These are phyloP conservation scores for Fragaria vesca DNA, from an alignment of 306 rosid species.

Conservation along the genomic window DNA sequence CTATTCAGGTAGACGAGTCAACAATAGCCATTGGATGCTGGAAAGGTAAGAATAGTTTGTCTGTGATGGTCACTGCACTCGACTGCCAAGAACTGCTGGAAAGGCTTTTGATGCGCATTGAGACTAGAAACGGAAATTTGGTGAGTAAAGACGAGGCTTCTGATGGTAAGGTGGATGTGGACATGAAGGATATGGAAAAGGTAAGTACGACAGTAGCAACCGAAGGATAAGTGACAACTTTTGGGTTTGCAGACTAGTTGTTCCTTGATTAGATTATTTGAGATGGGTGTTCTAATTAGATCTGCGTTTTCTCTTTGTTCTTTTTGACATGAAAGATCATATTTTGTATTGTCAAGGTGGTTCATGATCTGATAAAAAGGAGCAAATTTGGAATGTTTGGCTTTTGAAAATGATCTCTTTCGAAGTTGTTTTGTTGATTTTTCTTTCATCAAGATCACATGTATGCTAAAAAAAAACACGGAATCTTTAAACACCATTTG, in stretches of 20 bases:
- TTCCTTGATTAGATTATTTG: neutral
- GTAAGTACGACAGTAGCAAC: slow-evolving; percentile 11
- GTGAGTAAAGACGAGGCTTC: slow-evolving; percentile 29
- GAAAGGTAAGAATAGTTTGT: slow-evolving; percentile 82
- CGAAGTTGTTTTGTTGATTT: no score
- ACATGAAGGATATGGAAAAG: slow-evolving; percentile 26
- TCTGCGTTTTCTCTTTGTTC: neutral
- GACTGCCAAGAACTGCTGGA: slow-evolving; percentile 88
- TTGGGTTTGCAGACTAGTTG: neutral
- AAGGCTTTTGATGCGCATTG: slow-evolving; percentile 63
- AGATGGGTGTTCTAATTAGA: neutral
- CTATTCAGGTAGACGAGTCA: slow-evolving; percentile 61
- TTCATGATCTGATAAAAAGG: neutral
- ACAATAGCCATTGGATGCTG: slow-evolving; percentile 98
- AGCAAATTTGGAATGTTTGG: neutral
- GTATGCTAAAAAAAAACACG: no score
- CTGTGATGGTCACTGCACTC: slow-evolving; percentile 78
- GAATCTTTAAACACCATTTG: no score
- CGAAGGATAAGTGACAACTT: slow-evolving; percentile 11
- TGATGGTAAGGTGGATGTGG: slow-evolving; percentile 30
- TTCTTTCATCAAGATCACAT: no score
- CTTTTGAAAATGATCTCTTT: neutral
- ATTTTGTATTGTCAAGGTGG: neutral
- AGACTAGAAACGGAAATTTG: slow-evolving; percentile 36
- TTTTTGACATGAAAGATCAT: neutral